Conservation (phyloP, 2,329 filamentous ascomycete genomes). For the Chalara sp. region DNA sequence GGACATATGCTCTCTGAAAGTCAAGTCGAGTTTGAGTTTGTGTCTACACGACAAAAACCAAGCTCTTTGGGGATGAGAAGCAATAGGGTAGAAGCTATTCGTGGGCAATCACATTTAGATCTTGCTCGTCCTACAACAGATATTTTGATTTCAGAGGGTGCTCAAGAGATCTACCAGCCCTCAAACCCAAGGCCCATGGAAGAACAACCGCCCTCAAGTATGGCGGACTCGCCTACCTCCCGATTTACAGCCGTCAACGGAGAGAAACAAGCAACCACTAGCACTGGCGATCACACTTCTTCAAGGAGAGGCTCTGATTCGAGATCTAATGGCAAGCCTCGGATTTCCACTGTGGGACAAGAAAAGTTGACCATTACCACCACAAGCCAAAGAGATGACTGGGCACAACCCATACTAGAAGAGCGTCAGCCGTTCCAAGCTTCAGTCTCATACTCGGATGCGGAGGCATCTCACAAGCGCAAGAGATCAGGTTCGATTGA, state of each 20-base stretch:
- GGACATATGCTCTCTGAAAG: too few species aligned
- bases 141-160: too few species aligned
- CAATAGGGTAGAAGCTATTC: too few species aligned
- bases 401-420: constrained; percentile 19
- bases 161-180: too few species aligned
- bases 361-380: constrained; percentile 27
- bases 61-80: too few species aligned
- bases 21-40: too few species aligned
- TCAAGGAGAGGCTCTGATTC: constrained; percentile 25
- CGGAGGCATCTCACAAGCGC: constrained; percentile 49
- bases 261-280: constrained; percentile 14
- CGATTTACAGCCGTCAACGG: constrained; percentile 30
- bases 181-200: constrained; percentile 4
- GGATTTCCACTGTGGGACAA: constrained; percentile 24
- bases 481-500: constrained; percentile 65
- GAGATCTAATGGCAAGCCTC: constrained; percentile 23
- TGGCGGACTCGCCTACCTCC: constrained; percentile 23
- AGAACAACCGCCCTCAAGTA: constrained; percentile 10
- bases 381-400: constrained; percentile 24
- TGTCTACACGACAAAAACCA: too few species aligned
- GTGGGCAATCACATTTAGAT: too few species aligned
- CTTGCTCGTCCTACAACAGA: too few species aligned
- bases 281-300: constrained; percentile 5
- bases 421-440: constrained; percentile 18
- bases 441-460: constrained; percentile 17